Conservation (phyloP, 768 basidiomycete species). For the Tulasnella sp. region DNA sequence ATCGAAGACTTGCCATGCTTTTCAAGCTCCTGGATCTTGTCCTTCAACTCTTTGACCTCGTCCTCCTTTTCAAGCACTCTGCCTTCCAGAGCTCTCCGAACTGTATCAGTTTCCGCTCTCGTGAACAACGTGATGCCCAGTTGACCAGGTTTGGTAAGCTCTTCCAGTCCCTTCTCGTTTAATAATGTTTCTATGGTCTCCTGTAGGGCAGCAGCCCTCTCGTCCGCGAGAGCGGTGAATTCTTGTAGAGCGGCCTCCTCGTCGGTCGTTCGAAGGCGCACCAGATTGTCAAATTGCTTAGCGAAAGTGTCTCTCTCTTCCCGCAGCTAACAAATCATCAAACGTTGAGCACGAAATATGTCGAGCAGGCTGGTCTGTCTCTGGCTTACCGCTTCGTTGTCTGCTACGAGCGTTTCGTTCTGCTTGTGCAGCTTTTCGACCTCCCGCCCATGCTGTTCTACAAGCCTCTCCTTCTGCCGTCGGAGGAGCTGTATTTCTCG, state of each 20-base stretch:
- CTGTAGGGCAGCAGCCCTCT: conserved; percentile 47
- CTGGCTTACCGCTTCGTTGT: conserved; percentile 5
- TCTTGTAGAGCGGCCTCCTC: conserved; percentile 44
- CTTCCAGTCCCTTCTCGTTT: conserved; percentile 43
- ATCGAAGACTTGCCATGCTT: conserved; percentile 34
- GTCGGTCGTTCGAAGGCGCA: conserved; percentile 50
- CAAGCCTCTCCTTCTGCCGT: neutral
- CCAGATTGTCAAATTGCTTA: conserved; percentile 47
- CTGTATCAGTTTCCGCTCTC: conserved; percentile 60
- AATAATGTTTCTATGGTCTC: conserved; percentile 43
- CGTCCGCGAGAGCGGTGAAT: conserved; percentile 40
- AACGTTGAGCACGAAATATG: neutral
- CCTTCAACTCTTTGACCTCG: conserved; percentile 28
- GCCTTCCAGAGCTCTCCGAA: conserved; percentile 38
- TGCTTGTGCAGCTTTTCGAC: neutral
- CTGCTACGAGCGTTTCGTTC: neutral
- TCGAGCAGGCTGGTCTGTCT: too few species aligned
- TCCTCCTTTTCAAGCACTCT: conserved; percentile 30
- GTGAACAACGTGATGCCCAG: conserved; percentile 56
- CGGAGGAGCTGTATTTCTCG: neutral
- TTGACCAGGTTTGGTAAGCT: conserved; percentile 38
- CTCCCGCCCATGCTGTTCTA: neutral
- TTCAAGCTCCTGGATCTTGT: conserved; percentile 36
- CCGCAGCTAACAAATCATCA: conserved; percentile 26
- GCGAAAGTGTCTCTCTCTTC: conserved; percentile 37